Conservation (phyloP, 129 eudicot genomes). For the Escallonia herrerae region DNA sequence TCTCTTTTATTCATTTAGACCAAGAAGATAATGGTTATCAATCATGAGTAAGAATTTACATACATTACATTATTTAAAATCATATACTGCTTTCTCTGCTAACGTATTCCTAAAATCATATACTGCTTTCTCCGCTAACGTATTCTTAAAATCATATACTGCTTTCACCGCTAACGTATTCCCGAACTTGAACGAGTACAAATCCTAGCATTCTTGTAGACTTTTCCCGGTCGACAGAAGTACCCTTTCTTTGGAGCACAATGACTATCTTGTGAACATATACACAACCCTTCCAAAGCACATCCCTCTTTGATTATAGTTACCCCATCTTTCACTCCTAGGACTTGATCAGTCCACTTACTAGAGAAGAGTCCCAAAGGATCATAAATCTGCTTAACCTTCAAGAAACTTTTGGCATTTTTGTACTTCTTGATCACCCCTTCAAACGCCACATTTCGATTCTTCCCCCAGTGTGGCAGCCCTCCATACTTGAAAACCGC, state of each 20-base stretch:
- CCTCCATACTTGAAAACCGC: slow-evolving; percentile 67
- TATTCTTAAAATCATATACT: too few relatives aligned
- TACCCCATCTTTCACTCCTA: slow-evolving; percentile 52
- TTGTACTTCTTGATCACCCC: slow-evolving; percentile 51
- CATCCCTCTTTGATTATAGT: slow-evolving; percentile 55
- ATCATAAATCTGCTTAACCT: slow-evolving; percentile 56
- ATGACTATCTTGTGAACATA: slow-evolving; percentile 68
- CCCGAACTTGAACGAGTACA: slow-evolving; percentile 25
- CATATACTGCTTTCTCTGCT: too few relatives aligned
- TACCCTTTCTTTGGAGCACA: slow-evolving; percentile 80
- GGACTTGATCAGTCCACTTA: slow-evolving; percentile 74
- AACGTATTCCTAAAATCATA: too few relatives aligned
- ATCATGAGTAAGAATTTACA: too few relatives aligned
- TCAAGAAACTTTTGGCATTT: slow-evolving; percentile 33
- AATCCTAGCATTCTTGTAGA: slow-evolving; percentile 61
- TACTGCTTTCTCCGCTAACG: too few relatives aligned
- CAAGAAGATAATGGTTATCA: too few relatives aligned
- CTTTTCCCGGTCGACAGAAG: slow-evolving; percentile 56
- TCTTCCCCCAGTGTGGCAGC: slow-evolving; percentile 89
- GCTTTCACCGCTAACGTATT: too few relatives aligned
- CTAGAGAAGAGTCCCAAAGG: slow-evolving; percentile 69
- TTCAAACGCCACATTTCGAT: slow-evolving; percentile 61
- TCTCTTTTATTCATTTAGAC: too few relatives aligned
- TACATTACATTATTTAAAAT: too few relatives aligned
- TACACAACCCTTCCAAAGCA: slow-evolving; percentile 77